Base-by-base conservation (phyloP, 345 rosid genomes). In the Corchorus olitorius region DNA sequence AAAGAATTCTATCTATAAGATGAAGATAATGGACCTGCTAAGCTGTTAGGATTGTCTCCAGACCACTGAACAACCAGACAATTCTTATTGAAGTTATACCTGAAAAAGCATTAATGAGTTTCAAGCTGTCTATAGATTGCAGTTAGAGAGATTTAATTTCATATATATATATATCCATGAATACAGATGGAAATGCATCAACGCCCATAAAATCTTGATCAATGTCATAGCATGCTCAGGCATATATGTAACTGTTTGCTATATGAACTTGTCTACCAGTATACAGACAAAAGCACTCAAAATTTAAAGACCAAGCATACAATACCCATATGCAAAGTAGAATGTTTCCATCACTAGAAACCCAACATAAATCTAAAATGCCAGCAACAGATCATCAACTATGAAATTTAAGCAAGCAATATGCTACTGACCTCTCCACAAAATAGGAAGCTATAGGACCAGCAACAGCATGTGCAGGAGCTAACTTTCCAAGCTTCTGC, bases 11-110 rank as follows among this genome's bases (percentile, higher is more conserved):
- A 71, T 48, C 43, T 46, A 55, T 17, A n/a, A 66, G 20, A 77
- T 56, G 11, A 3, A 13, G 43, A 56, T 75, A 50, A 75, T 58
- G 74, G 74, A 92, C 99, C 98, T 82, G 99, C 99, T 81, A 96
- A 89, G 83, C 99, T 96, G 86, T 92, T 93, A 55, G 99, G 99
- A 74, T 96, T 96, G 86, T 96, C 99, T 85, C 98, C 99, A 50
- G 99, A 93, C 93, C 99, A 93, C 81, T 96, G 98, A 80, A 93
- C 84, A 50, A 89, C 93, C 85, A 89, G 78, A 78, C 99, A 96
- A 48, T 88, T 78, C 82, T 89, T 84, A 45, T 77, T 78, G 81
- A 96, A 96, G 72, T 88, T 84, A 63, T 66, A 93, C 87, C 99
- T 96, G 86, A 86, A 60, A 53, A 76, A 15, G 73, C 43, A 71